Evolutionary conservation across 768 basidiomycete genomes (phyloP).

Genomic region (Leccinum olivaceopallidum): DNA sequence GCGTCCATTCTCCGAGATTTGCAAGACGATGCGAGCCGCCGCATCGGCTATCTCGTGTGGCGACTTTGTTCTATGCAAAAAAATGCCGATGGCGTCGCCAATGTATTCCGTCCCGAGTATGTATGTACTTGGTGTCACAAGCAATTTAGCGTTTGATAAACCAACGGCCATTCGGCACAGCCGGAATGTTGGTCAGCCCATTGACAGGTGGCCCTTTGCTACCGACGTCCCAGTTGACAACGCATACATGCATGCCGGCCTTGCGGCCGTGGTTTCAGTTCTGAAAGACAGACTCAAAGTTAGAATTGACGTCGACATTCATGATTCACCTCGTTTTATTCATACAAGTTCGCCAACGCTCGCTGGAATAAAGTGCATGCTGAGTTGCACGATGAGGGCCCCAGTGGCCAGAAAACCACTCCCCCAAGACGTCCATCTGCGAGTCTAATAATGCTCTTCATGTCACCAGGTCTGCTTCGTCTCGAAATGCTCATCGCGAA

Average conservation of each 20-base stretch:
- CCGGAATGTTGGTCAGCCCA: neutral
- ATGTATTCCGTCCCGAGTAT: neutral
- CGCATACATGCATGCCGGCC: neutral
- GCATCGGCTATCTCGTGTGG: too few relatives aligned
- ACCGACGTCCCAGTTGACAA: neutral
- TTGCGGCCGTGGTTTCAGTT: too few relatives aligned
- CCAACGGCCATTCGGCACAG: neutral
- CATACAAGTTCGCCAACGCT: neutral
- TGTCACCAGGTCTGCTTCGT: neutral
- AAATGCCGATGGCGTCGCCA: neutral
- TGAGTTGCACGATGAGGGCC: neutral
- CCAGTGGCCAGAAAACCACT: neutral
- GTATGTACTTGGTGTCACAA: neutral
- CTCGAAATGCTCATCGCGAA: neutral
- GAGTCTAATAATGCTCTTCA: neutral
- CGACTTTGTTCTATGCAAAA: neutral
- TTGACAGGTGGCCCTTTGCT: too few relatives aligned
- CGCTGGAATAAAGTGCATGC: neutral
- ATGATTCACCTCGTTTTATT: neutral
- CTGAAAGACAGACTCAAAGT: neutral
- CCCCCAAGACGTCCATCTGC: neutral
- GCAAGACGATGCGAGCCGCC: too few relatives aligned
- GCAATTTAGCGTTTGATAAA: neutral
- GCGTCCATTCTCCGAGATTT: neutral
- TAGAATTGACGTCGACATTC: neutral